phyloP scores from a whole-genome alignment of 2,329 filamentous ascomycete genomes.

The Aspergillus ruber region DNA sequence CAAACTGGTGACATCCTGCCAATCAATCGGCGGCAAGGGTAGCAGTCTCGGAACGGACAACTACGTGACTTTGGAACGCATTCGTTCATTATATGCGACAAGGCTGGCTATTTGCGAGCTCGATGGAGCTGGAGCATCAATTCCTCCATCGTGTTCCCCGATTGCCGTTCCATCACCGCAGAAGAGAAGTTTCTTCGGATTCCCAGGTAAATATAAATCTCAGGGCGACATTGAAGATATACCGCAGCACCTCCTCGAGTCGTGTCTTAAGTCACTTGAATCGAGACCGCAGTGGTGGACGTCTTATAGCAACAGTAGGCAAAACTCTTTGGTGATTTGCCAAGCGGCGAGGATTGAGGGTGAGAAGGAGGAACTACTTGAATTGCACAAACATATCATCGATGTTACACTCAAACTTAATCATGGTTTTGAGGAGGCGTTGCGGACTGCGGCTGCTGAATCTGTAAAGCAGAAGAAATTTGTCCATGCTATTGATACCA shows the following conservation, averaged over 20 bases:
- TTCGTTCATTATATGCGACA: slow-evolving; percentile 54
- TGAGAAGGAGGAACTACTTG: slow-evolving; percentile 46
- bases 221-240: slow-evolving; percentile 11
- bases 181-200: slow-evolving; percentile 21
- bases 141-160: slow-evolving; percentile 47
- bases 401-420: slow-evolving; percentile 31
- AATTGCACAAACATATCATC: slow-evolving; percentile 33
- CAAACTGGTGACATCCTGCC: slow-evolving; percentile 49
- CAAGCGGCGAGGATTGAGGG: slow-evolving; percentile 53
- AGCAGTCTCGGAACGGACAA: slow-evolving; percentile 16
- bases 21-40: slow-evolving; percentile 38
- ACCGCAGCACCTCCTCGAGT: slow-evolving; percentile 30
- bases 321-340: slow-evolving; percentile 58
- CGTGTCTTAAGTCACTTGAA: slow-evolving; percentile 50
- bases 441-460: slow-evolving; percentile 24
- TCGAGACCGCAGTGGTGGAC: slow-evolving; percentile 55
- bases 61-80: slow-evolving; percentile 33
- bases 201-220: slow-evolving; percentile 15
- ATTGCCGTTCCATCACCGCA: slow-evolving; percentile 38
- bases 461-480: slow-evolving; percentile 29
- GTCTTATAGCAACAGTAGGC: slow-evolving; percentile 57
- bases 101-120: slow-evolving; percentile 60
- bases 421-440: slow-evolving; percentile 26
- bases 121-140: slow-evolving; percentile 43
- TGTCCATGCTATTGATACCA: slow-evolving; percentile 19